Evolutionary conservation across 805 yeast species (phyloP), one percentile per base, ranked within the genome.

Genomic region (Starmerella apis): DNA sequence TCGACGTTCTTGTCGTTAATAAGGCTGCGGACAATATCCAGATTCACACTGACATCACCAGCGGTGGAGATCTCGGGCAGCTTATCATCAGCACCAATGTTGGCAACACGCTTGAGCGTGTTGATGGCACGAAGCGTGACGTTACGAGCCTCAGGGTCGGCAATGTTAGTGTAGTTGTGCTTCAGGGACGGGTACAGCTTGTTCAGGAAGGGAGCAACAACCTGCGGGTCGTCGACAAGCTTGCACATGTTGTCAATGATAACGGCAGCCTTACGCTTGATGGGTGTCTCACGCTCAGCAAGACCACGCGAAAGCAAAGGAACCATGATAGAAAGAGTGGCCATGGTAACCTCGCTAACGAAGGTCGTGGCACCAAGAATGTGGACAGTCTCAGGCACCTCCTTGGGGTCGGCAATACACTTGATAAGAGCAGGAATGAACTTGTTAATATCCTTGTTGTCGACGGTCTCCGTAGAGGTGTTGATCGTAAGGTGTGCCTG

Each of bases 191-290:
- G 99, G 78, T 86, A 83, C 68, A 92, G 81, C 70, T 83, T 84
- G 74, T 78, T 76, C 83, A 92, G 77, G 86, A 92, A 92, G 62
- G 99, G 98, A 78, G 97, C 99, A 75, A 92, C 95, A 69, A 92
- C 94, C 78, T 92, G 97, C 65, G 98, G 98, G 72, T 92, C 98
- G 71, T 92, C 98, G 77, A 92, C 99, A 74, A 92, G 86, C 77
- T 92, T 92, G 85, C 98, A 92, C 99, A 92, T 92, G 95, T 92
- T 92, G 74, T 92, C 99, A 67, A 90, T 84, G 74, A 92, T 92
- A 71, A 92, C 98, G 64, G 98, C 98, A 68, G 97, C 83, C 80
- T 92, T 92, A 81, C 99, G 88, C 85, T 92, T 92, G 80, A 92
- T 92, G 65, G 96, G 78, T 63, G 99, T 92, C 68, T 92, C 98